Evolutionary conservation across 352 stramenopile species (phyloP).

Genomic region (Phytopythium mirpurense): DNA sequence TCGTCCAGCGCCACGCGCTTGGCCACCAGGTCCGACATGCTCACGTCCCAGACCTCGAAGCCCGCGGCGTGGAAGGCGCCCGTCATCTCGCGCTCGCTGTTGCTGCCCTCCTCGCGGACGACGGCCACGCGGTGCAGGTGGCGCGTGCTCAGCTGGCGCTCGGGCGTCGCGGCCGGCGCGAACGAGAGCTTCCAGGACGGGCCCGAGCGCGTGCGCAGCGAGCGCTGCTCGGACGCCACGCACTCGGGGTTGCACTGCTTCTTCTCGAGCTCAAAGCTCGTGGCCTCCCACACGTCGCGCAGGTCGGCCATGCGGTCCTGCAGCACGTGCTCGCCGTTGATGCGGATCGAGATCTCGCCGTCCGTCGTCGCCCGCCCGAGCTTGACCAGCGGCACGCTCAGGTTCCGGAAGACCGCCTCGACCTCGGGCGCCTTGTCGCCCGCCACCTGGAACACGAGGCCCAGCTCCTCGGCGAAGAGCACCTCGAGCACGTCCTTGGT

Average conservation of each 20-base stretch:
- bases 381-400: conserved; percentile 80
- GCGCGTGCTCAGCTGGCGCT: conserved; percentile 73
- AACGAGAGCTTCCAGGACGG: conserved; percentile 92
- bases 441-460: conserved; percentile 95
- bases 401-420: conserved; percentile 81
- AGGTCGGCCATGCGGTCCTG: conserved; percentile 78
- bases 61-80: conserved; percentile 95
- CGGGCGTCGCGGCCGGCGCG: conserved; percentile 73
- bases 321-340: conserved; percentile 82
- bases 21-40: conserved; percentile 94
- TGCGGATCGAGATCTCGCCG: conserved; percentile 86
- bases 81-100: conserved; percentile 99
- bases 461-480: conserved; percentile 97
- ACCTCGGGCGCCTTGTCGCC: conserved; percentile 52
- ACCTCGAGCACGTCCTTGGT: conserved; percentile 60
- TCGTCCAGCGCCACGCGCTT: conserved; percentile 90
- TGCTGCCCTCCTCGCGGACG: conserved; percentile 97
- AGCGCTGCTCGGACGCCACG: conserved; percentile 92
- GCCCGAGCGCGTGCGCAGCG: conserved; percentile 76
- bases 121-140: conserved; percentile 94
- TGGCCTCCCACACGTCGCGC: conserved; percentile 97
- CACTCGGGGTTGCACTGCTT: conserved; percentile 96
- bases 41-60: conserved; percentile 98
- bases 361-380: conserved; percentile 89
- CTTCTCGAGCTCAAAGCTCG: conserved; percentile 98